A percentile compares a stretch with the other conserved stretches of the same genome.
These are phyloP conservation scores for Cutaneotrichosporon sp. DNA, from an alignment of 1,284 basidiomycete species.

Conservation along the genomic window DNA sequence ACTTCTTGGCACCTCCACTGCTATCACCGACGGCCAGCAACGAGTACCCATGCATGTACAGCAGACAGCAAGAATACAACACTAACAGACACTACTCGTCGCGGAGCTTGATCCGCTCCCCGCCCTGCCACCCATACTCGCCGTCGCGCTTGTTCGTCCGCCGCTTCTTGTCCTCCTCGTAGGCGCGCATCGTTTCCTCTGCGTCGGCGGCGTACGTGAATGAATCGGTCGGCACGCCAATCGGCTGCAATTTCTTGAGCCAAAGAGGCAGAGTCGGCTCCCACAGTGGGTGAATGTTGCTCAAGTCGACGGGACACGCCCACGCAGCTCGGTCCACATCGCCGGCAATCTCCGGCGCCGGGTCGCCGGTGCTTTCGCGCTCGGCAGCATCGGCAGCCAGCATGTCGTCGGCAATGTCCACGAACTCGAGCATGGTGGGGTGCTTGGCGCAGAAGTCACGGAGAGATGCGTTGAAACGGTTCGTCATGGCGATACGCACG, in stretches of 20 bases:
- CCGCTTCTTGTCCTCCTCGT: constrained; percentile 45
- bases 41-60: background rate
- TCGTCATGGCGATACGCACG: constrained; percentile 41
- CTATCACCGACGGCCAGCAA: background rate
- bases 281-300: constrained; percentile 50
- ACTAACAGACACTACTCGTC: constrained; percentile 29
- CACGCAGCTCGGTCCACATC: constrained; percentile 40
- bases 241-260: constrained; percentile 33
- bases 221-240: constrained; percentile 34
- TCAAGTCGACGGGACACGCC: constrained; percentile 46
- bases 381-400: constrained; percentile 23
- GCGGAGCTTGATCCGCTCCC: constrained; percentile 32
- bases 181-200: constrained; percentile 45
- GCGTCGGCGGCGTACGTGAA: constrained; percentile 41
- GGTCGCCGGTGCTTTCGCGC: constrained; percentile 7
- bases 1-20: too few species aligned
- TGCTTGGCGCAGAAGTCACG: constrained; percentile 34
- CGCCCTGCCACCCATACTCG: constrained; percentile 16
- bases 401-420: constrained; percentile 44
- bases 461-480: constrained; percentile 37
- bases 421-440: constrained; percentile 36
- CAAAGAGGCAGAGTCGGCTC: constrained; percentile 49
- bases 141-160: constrained; percentile 25
- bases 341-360: constrained; percentile 4
- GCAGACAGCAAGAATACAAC: constrained; percentile 1